phyloP scores from a whole-genome alignment of 2,329 filamentous ascomycete genomes.

The Trichophyton simii region DNA sequence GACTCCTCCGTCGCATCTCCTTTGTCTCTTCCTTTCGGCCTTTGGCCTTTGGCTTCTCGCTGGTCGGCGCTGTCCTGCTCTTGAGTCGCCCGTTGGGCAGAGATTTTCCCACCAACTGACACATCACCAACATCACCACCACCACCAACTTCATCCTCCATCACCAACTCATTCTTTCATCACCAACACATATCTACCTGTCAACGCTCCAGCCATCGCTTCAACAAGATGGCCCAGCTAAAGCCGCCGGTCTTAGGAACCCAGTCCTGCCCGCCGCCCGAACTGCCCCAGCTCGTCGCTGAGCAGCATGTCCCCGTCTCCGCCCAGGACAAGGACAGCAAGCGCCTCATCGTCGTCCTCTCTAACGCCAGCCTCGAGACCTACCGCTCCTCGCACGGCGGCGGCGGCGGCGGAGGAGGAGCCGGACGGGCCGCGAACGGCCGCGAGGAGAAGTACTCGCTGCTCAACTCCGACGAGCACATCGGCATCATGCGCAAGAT shows the following conservation, averaged over 20 bases:
- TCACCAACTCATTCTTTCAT: neutral
- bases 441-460: slow-evolving; percentile 87
- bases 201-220: neutral
- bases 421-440: slow-evolving; percentile 31
- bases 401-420: slow-evolving; percentile 25
- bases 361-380: slow-evolving; percentile 97
- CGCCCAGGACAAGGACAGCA: slow-evolving; percentile 74
- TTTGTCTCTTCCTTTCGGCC: neutral
- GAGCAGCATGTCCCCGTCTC: slow-evolving; percentile 83
- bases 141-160: neutral
- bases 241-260: slow-evolving; percentile 49
- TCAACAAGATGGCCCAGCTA: neutral
- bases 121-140: neutral
- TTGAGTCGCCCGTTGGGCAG: neutral
- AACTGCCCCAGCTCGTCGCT: slow-evolving; percentile 80
- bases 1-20: neutral
- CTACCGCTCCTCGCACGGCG: slow-evolving; percentile 73
- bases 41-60: neutral
- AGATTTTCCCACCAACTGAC: neutral
- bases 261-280: slow-evolving; percentile 85
- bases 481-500: slow-evolving; percentile 99
- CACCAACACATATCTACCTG: neutral
- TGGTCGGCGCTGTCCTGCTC: neutral
- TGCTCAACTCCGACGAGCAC: slow-evolving; percentile 97
- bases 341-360: slow-evolving; percentile 85